Percentiles rank a stretch among this genome's conserved stretches.
phyloP scores from a whole-genome alignment of 768 basidiomycete species.

The Tylopilus balloui region DNA sequence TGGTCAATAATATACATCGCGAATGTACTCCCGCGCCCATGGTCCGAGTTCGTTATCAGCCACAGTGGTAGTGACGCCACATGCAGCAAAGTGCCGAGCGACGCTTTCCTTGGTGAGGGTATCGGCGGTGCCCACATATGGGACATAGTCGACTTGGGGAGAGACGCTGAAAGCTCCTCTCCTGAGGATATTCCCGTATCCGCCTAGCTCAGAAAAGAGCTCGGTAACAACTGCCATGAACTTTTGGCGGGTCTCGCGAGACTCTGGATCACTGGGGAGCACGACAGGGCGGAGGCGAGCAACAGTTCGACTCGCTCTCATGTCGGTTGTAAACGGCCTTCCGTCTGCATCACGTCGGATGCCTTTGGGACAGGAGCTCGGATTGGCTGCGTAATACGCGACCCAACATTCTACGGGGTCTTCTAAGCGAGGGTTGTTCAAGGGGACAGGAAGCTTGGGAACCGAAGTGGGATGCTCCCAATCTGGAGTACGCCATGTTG shows the following conservation, averaged over 20 bases:
- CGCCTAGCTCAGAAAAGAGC: conserved; percentile 39
- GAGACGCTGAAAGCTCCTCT: conserved; percentile 34
- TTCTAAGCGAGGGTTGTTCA: conserved; percentile 44
- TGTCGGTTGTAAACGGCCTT: conserved; percentile 38
- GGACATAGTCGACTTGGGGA: conserved; percentile 27
- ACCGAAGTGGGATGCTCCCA: conserved; percentile 24
- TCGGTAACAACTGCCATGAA: conserved; percentile 39
- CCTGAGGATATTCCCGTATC: conserved; percentile 37
- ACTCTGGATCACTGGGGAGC: conserved; percentile 30
- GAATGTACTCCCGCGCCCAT: conserved; percentile 36
- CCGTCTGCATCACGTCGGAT: conserved; percentile 39
- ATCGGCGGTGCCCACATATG: conserved; percentile 31
- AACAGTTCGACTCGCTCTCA: conserved; percentile 44
- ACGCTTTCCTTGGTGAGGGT: conserved; percentile 31
- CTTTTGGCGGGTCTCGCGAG: conserved; percentile 34
- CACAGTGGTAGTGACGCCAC: conserved; percentile 36
- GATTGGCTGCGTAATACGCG: conserved; percentile 41
- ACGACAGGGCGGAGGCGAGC: conserved; percentile 44
- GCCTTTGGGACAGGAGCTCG: conserved; percentile 45
- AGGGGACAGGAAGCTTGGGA: conserved; percentile 17
- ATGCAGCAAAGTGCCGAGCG: conserved; percentile 40
- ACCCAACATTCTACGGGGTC: conserved; percentile 46
- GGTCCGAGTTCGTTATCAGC: conserved; percentile 37
- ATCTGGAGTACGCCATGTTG: conserved; percentile 44
- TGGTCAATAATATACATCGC: conserved; percentile 26